phyloP scores from a whole-genome alignment of 2,329 filamentous ascomycete species.

The Byssochlamys sp. region DNA sequence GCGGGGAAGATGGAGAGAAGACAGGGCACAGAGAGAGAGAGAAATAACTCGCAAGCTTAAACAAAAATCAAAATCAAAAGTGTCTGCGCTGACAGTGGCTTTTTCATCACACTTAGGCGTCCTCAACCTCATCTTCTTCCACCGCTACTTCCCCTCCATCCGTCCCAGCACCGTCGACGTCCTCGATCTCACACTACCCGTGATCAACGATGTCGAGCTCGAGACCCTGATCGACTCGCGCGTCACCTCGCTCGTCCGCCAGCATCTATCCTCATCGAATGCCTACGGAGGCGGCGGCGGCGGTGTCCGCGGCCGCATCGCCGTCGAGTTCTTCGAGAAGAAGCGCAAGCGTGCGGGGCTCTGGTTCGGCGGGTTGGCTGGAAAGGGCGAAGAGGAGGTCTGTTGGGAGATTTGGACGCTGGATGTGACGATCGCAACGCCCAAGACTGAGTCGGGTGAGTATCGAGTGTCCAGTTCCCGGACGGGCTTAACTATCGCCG shows the following conservation, averaged over 20 bases:
- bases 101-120: constrained; percentile 50
- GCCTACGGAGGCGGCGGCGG: constrained; percentile 38
- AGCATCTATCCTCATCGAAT: constrained; percentile 55
- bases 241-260: constrained; percentile 66
- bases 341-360: constrained; percentile 69
- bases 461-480: constrained; percentile 5
- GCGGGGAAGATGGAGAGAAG: background rate
- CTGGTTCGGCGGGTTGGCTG: constrained; percentile 47
- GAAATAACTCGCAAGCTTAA: no score
- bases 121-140: constrained; percentile 96
- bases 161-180: constrained; percentile 75
- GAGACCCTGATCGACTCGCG: constrained; percentile 89
- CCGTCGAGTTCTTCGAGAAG: constrained; percentile 92
- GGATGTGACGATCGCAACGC: constrained; percentile 84
- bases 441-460: constrained; percentile 76
- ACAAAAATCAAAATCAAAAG: no score
- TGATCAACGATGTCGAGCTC: constrained; percentile 80
- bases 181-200: constrained; percentile 79
- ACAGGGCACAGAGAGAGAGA: no score
- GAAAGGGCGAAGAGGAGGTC: constrained; percentile 75
- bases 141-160: constrained; percentile 87
- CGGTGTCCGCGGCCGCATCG: constrained; percentile 66
- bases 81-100: constrained; percentile 6
- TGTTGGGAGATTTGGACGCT: constrained; percentile 96
- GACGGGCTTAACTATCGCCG: background rate